Percentiles rank a stretch among this genome's conserved stretches.
phyloP scores from a whole-genome alignment of 768 basidiomycete species.

The Kwoniella pini region DNA sequence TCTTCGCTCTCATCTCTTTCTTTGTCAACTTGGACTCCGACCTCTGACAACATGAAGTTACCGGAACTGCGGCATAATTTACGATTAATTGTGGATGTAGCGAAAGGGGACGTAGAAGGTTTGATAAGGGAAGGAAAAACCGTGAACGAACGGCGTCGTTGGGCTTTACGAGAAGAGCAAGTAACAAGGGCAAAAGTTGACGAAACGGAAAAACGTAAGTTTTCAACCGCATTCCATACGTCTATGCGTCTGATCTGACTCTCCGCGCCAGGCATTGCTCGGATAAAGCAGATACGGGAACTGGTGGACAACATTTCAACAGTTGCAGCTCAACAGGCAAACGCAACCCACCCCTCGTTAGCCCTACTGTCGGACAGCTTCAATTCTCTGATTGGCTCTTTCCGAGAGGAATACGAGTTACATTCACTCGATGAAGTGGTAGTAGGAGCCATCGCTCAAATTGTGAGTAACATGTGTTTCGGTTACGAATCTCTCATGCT shows the following conservation, averaged over 20 bases:
- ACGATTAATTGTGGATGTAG: constrained; percentile 76
- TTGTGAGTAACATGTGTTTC: constrained; percentile 56
- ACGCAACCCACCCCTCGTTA: constrained; percentile 69
- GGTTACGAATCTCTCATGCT: background rate
- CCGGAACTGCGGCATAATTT: constrained; percentile 98
- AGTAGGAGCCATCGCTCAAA: constrained; percentile 84
- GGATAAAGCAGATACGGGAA: constrained; percentile 73
- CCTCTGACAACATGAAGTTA: constrained; percentile 80
- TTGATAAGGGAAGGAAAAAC: constrained; percentile 86
- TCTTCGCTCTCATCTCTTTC: constrained; percentile 78
- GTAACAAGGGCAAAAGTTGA: constrained; percentile 69
- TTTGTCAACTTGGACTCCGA: constrained; percentile 74
- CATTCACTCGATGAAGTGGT: constrained; percentile 87
- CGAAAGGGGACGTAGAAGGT: constrained; percentile 80
- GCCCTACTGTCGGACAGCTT: constrained; percentile 73
- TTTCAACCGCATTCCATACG: background rate
- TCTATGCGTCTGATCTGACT: constrained; percentile 6
- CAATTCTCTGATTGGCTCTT: constrained; percentile 70
- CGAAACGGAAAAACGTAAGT: constrained; percentile 71
- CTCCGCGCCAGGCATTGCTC: constrained; percentile 66
- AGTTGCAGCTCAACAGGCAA: constrained; percentile 64
- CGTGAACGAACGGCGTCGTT: constrained; percentile 75
- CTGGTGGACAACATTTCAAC: constrained; percentile 71
- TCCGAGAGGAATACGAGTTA: constrained; percentile 69
- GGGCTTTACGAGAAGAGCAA: constrained; percentile 68